Evolutionary conservation across 2,329 filamentous ascomycete species (phyloP).

Genomic region (Chaetomiaceae sp.): DNA sequence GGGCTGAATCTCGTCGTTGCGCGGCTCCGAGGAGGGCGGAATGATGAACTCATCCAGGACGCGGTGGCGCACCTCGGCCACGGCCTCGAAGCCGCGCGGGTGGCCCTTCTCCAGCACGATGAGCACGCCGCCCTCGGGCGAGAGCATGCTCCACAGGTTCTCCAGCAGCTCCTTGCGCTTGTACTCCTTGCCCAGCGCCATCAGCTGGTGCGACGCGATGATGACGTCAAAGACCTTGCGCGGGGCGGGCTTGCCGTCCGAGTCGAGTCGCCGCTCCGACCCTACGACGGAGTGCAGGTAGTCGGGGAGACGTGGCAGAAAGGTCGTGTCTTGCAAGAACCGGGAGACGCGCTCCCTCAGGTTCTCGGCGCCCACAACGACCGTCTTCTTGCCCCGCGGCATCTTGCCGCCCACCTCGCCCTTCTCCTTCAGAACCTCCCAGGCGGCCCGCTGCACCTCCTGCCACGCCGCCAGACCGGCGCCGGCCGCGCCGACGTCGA

Average conservation of each 20-base stretch:
- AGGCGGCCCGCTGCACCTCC: slow-evolving; percentile 74
- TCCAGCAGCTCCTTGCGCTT: slow-evolving; percentile 72
- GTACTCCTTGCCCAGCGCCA: slow-evolving; percentile 68
- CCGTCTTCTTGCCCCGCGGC: slow-evolving; percentile 68
- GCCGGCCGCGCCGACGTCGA: slow-evolving; percentile 70
- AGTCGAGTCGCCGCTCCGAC: slow-evolving; percentile 51
- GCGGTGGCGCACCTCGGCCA: slow-evolving; percentile 76
- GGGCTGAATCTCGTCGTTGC: slow-evolving; percentile 37
- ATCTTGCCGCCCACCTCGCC: slow-evolving; percentile 36
- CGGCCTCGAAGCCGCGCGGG: slow-evolving; percentile 83
- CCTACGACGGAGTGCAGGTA: slow-evolving; percentile 62
- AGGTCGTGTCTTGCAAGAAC: slow-evolving; percentile 82
- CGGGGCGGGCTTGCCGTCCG: slow-evolving; percentile 44
- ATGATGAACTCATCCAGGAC: slow-evolving; percentile 70
- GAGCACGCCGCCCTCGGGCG: slow-evolving; percentile 77
- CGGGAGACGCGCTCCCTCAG: slow-evolving; percentile 69
- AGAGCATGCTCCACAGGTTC: slow-evolving; percentile 83
- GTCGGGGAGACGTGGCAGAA: slow-evolving; percentile 86
- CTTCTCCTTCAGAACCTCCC: slow-evolving; percentile 59
- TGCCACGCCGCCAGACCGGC: slow-evolving; percentile 70
- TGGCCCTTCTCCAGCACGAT: slow-evolving; percentile 87
- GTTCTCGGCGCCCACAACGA: slow-evolving; percentile 68
- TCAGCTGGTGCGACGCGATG: slow-evolving; percentile 77
- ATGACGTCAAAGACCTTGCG: slow-evolving; percentile 85
- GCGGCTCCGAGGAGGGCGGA: slow-evolving; percentile 42